A percentile compares a stretch with the other conserved stretches of the same genome.
Conservation (phyloP, 2,329 filamentous ascomycete species). For the Alternaria sp. region DNA sequence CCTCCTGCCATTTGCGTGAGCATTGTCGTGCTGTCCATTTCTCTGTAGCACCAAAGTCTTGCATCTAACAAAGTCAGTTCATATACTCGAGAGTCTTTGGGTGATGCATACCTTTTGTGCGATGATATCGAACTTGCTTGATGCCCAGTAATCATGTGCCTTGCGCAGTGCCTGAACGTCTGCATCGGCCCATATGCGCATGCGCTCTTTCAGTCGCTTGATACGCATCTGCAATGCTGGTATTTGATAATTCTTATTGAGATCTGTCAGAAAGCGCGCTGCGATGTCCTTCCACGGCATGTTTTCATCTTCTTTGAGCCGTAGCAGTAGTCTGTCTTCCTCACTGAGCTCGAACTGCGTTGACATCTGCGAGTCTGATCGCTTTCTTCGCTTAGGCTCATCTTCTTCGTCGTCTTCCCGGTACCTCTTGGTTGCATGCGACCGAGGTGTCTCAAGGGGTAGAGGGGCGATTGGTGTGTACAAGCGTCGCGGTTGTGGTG, state of each 20-base stretch:
- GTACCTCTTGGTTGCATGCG: constrained; percentile 47
- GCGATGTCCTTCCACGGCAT: constrained; percentile 66
- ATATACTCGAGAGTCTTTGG: background rate
- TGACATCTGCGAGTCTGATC: constrained; percentile 49
- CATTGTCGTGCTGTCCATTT: constrained; percentile 62
- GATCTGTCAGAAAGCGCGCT: constrained; percentile 58
- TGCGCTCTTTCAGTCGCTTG: constrained; percentile 61
- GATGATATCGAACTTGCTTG: constrained; percentile 64
- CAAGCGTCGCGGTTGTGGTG: constrained; percentile 53
- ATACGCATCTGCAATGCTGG: constrained; percentile 65
- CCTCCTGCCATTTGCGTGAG: constrained; percentile 62
- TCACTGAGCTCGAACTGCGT: constrained; percentile 57
- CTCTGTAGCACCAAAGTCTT: constrained; percentile 60
- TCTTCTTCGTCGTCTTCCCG: constrained; percentile 51
- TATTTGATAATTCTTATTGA: constrained; percentile 60
- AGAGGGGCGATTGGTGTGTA: constrained; percentile 58
- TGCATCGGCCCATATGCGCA: constrained; percentile 61
- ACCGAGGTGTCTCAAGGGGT: constrained; percentile 45
- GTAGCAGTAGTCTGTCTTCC: constrained; percentile 60
- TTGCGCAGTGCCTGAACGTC: constrained; percentile 60
- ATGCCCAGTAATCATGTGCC: constrained; percentile 63
- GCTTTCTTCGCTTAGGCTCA: constrained; percentile 53
- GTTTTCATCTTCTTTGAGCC: constrained; percentile 62
- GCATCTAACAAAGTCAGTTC: constrained; percentile 55
- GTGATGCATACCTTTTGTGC: constrained; percentile 54